phyloP scores from a whole-genome alignment of 73 alveolate genomes.

The Chromera velia region DNA sequence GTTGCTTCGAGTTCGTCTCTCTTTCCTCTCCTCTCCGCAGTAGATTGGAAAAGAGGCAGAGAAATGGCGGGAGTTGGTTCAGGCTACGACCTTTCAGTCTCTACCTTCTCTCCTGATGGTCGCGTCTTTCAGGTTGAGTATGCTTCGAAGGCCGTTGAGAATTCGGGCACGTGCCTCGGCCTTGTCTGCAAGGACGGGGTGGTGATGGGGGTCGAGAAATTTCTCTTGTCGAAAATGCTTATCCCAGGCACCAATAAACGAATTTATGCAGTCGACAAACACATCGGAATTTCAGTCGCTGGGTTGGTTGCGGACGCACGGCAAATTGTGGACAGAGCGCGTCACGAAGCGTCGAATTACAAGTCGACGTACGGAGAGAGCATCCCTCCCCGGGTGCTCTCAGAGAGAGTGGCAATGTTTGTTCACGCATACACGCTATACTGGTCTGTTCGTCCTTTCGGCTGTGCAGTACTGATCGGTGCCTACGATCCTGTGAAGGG shows the following conservation, averaged over 20 bases:
- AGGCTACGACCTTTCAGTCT: constrained; percentile 64
- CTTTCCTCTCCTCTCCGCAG: too few species aligned
- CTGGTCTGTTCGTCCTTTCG: constrained; percentile 60
- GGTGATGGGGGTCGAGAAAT: constrained; percentile 43
- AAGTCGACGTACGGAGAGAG: constrained; percentile 55
- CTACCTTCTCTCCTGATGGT: constrained; percentile 84
- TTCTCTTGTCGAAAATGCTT: constrained; percentile 53
- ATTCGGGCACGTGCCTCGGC: constrained; percentile 56
- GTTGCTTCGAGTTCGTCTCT: too few species aligned
- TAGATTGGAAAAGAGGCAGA: too few species aligned
- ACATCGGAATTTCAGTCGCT: constrained; percentile 62
- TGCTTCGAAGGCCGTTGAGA: constrained; percentile 61
- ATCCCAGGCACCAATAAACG: constrained; percentile 77
- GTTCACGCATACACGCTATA: constrained; percentile 59
- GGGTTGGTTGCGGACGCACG: constrained; percentile 83
- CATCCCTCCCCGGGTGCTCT: constrained; percentile 56
- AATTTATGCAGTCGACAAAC: constrained; percentile 55
- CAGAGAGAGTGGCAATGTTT: constrained; percentile 63
- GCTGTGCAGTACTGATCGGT: constrained; percentile 53
- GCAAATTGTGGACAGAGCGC: constrained; percentile 58
- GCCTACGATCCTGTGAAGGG: constrained; percentile 57
- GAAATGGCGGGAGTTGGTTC: constrained; percentile 14
- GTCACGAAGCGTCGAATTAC: constrained; percentile 57
- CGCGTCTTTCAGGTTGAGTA: constrained; percentile 73
- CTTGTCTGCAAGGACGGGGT: constrained; percentile 51